phyloP scores from a whole-genome alignment of 306 rosid species.

The Acacia confusa region DNA sequence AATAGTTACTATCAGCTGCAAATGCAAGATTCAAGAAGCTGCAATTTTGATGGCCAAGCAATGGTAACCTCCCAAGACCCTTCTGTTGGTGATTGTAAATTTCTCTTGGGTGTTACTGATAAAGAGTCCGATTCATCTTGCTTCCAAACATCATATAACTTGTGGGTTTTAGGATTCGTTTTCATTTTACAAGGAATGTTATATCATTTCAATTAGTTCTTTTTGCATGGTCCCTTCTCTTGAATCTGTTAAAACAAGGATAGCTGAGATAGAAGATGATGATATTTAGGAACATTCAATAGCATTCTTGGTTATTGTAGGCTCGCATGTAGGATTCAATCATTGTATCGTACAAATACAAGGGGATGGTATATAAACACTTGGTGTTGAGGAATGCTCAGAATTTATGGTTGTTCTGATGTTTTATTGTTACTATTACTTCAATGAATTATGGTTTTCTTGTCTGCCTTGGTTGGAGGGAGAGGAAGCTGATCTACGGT shows the following conservation, averaged over 20 bases:
- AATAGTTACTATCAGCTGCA: slow-evolving; percentile 93
- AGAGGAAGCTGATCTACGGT: background rate
- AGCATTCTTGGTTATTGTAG: slow-evolving; percentile 39
- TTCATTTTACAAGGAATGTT: slow-evolving; percentile 41
- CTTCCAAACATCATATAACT: slow-evolving; percentile 29
- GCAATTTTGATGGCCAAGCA: slow-evolving; percentile 87
- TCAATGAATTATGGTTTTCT: slow-evolving; percentile 16
- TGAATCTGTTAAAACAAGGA: slow-evolving; percentile 36
- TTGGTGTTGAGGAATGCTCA: slow-evolving; percentile 31
- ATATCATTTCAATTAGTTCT: slow-evolving; percentile 49
- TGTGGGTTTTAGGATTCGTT: slow-evolving; percentile 42
- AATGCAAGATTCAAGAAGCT: slow-evolving; percentile 77
- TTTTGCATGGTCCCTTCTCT: slow-evolving; percentile 44
- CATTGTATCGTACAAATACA: slow-evolving; percentile 42
- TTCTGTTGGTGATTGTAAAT: slow-evolving; percentile 81
- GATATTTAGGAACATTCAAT: slow-evolving; percentile 38
- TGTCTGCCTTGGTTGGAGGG: background rate
- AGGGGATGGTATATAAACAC: slow-evolving; percentile 24
- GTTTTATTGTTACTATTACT: background rate
- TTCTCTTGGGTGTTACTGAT: slow-evolving; percentile 80
- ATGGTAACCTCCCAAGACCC: slow-evolving; percentile 83
- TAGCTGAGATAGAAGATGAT: slow-evolving; percentile 31
- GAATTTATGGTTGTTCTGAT: slow-evolving; percentile 17
- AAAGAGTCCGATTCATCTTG: slow-evolving; percentile 45
- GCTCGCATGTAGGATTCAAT: slow-evolving; percentile 30